Base-by-base conservation (phyloP, 225 moss, liverwort and hornwort species). In the Marchantia paleacea region DNA sequence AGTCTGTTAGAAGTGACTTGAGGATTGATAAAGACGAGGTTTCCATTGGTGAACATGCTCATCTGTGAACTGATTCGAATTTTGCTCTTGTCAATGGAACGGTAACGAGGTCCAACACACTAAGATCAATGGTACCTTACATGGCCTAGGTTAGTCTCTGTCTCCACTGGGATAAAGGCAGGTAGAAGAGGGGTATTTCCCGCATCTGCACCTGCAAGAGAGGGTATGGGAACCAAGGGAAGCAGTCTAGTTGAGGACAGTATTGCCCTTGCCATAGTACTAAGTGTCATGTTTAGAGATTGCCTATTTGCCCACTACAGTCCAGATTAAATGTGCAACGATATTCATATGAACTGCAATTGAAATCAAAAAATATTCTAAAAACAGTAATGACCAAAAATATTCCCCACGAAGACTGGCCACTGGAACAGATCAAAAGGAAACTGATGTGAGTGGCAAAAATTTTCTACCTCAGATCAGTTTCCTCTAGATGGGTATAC, bases 51-150 rank as follows among this genome's bases (percentile, higher is more conserved):
- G 28, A 20, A 74, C 52, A 75, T 26, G 73, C 29, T 72, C 54
- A 55, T 48, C 20, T 80, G 3, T 58, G n/a, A 57, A 30, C 28
- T 39, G 58, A n/a, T 61, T 49, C 74, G 55, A 49, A 73, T 76
- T 49, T 67, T 83, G 72, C 28, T 65, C 73, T 63, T 49, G 75
- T 77, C 81, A 83, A 79, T 61, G 22, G 50, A 49, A 72, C 54
- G 71, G 24, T 47, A 55, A 80, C 25, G 48, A 20, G n/a, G 63
- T 77, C 50, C 50, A 66, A 25, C 64, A 52, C 67, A 78, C 66
- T 78, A 78, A 61, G 51, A 67, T 62, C 78, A 78, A 78, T 67
- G 78, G 78, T 78, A 78, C 78, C 78, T 78, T 78, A 78, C 78
- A 68, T 78, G 78, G 78, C 78, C 78, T 78, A 78, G 78, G 68